Base-by-base conservation (phyloP, 2,329 filamentous ascomycete genomes). In the Pseudogymnoascus sp. region DNA sequence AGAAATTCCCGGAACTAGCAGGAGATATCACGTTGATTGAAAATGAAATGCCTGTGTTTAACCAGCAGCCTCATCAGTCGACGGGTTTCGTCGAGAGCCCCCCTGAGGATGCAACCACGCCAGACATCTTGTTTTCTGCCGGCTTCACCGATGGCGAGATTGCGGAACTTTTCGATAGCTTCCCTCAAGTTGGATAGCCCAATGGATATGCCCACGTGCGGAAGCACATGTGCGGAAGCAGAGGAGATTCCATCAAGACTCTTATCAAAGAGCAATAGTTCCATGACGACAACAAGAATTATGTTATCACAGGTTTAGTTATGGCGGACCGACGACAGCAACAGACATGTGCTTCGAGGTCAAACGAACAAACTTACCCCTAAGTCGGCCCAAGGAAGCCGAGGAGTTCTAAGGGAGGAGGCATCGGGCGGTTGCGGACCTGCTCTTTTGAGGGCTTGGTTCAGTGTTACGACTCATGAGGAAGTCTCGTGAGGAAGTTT, bases 1-100 rank as follows among this genome's bases (percentile, higher is more conserved):
- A 65, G 41, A 65, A 60, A 28, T 66, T 63, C 41, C 65, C 65
- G 4, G 61, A 64, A 11, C 47, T 54, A 5, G 47, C 47, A 18
- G 47, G 47, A 16, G 47, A 54, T 54, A 54, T 54, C 8, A 54
- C 47, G n/a, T 14, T 18, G 11, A 54, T 54, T 33, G 47, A 54
- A 6, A 54, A 0, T 9, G 28, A 30, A 7, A 54, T 18, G 28
- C 8, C 12, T 33, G 28, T 6, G 12, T 33, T 18, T 33, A 8
- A 33, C 25, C 47, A 12, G 6, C 47, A 18, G 28, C 47, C 47
- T 18, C n/a, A 18, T 20, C 47, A 54, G 47, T 2, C 47, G n/a
- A 54, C 12, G 47, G 47, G 47, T 18, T 54, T 18, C n/a, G 28
- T 54, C 3, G 47, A 54, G 33, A 54, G 47, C 11, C 25, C 47